Percentiles rank a stretch among this genome's conserved stretches.
These are phyloP conservation scores for Solanum peruvianum DNA, from an alignment of 257 asterid species.

Conservation along the genomic window DNA sequence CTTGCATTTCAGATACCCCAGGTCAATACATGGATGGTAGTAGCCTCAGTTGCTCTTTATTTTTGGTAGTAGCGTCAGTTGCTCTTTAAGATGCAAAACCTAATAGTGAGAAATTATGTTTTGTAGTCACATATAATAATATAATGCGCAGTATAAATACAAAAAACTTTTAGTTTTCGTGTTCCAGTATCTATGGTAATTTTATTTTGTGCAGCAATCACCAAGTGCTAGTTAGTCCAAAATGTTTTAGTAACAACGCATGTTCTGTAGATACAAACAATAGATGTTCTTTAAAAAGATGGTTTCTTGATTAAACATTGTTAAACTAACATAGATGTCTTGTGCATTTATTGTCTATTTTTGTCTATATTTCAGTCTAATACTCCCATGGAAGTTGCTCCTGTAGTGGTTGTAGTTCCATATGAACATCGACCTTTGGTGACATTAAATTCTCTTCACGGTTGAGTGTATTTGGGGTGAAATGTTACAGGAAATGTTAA, in stretches of 20 bases:
- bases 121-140: neutral
- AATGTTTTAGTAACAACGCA: neutral
- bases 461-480: neutral
- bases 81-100: neutral
- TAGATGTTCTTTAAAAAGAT: neutral
- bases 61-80: neutral
- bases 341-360: neutral
- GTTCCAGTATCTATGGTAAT: neutral
- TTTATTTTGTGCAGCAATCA: neutral
- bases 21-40: neutral
- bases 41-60: neutral
- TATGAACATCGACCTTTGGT: constrained; percentile 28
- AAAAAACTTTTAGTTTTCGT: neutral
- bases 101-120: neutral
- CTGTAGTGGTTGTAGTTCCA: constrained; percentile 15
- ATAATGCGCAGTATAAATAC: neutral
- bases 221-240: neutral
- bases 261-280: neutral
- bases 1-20: neutral
- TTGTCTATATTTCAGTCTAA: neutral
- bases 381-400: constrained; percentile 33
- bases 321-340: neutral
- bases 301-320: neutral
- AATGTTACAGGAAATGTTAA: no score
- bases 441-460: neutral